These are phyloP conservation scores for Syzygium oleosum DNA, from an alignment of 345 rosid genomes.

Conservation along the genomic window DNA sequence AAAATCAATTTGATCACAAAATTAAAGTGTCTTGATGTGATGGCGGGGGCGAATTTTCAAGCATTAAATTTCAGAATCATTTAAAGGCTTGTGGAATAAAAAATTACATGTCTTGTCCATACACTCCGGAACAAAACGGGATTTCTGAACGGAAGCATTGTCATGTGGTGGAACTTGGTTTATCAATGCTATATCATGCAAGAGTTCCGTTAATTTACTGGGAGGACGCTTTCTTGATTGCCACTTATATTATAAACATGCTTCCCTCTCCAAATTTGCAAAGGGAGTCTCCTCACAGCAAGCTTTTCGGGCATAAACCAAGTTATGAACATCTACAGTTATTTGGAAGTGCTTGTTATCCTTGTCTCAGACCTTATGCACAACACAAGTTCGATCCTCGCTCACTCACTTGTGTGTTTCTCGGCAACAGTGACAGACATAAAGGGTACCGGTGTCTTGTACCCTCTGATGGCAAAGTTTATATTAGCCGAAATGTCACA, in stretches of 20 bases:
- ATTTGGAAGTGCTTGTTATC: neutral
- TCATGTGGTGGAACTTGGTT: neutral
- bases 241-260: neutral
- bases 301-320: neutral
- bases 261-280: neutral
- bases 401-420: neutral
- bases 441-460: neutral
- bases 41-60: neutral
- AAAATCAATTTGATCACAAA: neutral
- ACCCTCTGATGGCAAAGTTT: neutral
- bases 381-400: neutral
- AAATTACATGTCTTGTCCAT: neutral
- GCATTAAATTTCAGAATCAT: neutral
- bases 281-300: neutral
- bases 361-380: neutral
- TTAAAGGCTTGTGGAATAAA: neutral
- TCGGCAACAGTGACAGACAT: neutral
- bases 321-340: neutral
- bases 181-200: neutral
- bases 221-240: neutral
- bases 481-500: neutral
- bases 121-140: neutral
- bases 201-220: neutral
- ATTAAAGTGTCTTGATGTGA: neutral
- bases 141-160: neutral